Conservation (phyloP, 768 basidiomycete species). For the Trametes sanguinea region DNA sequence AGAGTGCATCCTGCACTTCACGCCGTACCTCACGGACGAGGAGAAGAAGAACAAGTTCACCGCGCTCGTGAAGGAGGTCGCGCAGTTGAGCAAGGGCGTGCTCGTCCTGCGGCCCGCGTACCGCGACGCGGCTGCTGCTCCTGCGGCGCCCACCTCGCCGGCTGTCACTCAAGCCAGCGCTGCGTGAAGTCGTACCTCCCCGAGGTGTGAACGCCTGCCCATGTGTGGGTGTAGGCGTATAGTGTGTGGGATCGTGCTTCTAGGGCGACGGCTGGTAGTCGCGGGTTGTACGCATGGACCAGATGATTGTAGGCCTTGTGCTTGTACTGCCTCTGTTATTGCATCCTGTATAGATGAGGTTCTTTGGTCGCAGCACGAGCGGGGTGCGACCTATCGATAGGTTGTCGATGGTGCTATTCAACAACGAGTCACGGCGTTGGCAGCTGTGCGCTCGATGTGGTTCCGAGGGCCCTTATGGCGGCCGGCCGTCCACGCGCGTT, state of each 20-base stretch:
- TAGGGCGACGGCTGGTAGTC: background rate
- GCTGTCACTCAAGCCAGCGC: background rate
- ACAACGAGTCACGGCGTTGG: too few species aligned
- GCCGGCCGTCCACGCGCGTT: background rate
- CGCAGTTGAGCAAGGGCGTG: slow-evolving; percentile 66
- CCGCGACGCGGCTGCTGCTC: slow-evolving; percentile 17
- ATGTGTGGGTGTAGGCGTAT: too few species aligned
- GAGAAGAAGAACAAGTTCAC: slow-evolving; percentile 76
- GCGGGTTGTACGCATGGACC: slow-evolving; percentile 7
- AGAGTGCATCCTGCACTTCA: slow-evolving; percentile 81
- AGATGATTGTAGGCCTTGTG: slow-evolving; percentile 3
- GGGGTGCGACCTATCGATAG: background rate
- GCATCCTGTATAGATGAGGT: background rate
- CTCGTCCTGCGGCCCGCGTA: slow-evolving; percentile 50
- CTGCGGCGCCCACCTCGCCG: slow-evolving; percentile 7
- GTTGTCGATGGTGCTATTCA: background rate
- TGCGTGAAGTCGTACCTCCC: too few species aligned
- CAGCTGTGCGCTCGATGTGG: too few species aligned
- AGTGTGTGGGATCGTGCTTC: background rate
- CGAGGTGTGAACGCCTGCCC: background rate
- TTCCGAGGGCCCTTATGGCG: too few species aligned
- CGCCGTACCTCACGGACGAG: slow-evolving; percentile 68
- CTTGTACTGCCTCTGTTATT: background rate
- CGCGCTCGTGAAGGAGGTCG: slow-evolving; percentile 78
- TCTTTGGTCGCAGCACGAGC: background rate